Evolutionary conservation across 495 filamentous ascomycete species (phyloP), one percentile per base, ranked within the genome.

Genomic region (Xylaria sp.): DNA sequence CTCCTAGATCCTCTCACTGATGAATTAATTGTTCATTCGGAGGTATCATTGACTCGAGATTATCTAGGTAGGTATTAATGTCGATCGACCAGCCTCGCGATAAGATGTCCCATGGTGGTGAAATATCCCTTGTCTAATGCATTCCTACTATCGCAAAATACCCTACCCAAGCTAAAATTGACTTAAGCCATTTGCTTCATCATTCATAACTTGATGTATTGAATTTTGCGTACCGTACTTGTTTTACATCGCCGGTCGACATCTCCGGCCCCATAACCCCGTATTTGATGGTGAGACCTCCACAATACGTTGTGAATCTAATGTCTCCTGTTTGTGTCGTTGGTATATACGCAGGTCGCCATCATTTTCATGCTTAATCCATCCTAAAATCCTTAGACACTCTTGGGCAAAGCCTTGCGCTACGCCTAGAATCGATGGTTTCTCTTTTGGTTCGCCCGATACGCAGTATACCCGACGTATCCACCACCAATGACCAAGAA

Each of bases 401-500:
- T 55, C 17, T 43, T 43, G 1, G 15, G 48, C 48, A 24, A 12
- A 43, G 26, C 55, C 3, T 53, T 12, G 37, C 40, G 12, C 46
- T 33, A 17, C 69, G n/a, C 52, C 46, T 80, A 99, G 77, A 97
- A 99, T 73, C 96, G 87, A 72, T 94, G 93, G 63, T 85, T 89
- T 76, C 89, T 88, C 80, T 89, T 87, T 80, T 88, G 89, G 88
- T 86, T 81, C 50, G 83, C 57, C 72, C 95, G 88, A 78, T 92
- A 99, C 58, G 91, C 86, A 11, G 93, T 97, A 74, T 85, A 98
- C 12, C 94, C 95, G 31, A 92, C 90, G 82, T 98, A 99, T 3
- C 74, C 91, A 68, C 91, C 94, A 7, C 82, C 90, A 67, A 90
- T 69, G 37, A 87, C 91, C n/a, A 87, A 78, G 69, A 91, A 80